A percentile compares a stretch with the other conserved stretches of the same genome.
phyloP scores from a whole-genome alignment of 768 basidiomycete species.

The Mycena haematopus region DNA sequence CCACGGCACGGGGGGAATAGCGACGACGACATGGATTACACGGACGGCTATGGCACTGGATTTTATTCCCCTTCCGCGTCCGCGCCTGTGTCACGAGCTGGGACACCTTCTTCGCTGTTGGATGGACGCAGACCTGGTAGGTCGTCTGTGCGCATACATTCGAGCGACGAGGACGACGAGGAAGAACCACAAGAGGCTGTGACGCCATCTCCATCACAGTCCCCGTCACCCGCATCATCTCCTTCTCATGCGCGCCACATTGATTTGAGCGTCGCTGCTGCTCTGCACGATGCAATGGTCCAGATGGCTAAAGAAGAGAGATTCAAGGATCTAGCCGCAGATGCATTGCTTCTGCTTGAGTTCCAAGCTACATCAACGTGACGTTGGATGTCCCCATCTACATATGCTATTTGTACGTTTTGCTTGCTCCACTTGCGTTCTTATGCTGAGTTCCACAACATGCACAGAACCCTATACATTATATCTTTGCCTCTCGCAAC shows the following conservation, averaged over 20 bases:
- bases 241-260: constrained; percentile 22
- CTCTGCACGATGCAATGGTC: constrained; percentile 23
- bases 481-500: background rate
- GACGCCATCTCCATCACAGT: constrained; percentile 25
- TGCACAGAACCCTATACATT: constrained; percentile 16
- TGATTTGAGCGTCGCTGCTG: constrained; percentile 16
- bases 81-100: constrained; percentile 22
- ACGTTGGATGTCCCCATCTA: background rate
- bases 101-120: constrained; percentile 22
- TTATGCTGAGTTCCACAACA: background rate
- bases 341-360: constrained; percentile 26
- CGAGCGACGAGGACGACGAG: constrained; percentile 26
- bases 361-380: constrained; percentile 23
- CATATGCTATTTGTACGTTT: constrained; percentile 16
- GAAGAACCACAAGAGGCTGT: constrained; percentile 28
- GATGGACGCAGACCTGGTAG: constrained; percentile 15
- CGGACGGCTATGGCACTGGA: constrained; percentile 23
- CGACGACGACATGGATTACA: constrained; percentile 50
- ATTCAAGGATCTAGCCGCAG: constrained; percentile 13
- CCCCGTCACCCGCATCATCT: constrained; percentile 19
- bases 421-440: background rate
- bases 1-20: constrained; percentile 52
- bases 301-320: constrained; percentile 10
- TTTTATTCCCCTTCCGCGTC: constrained; percentile 25
- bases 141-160: constrained; percentile 6